Evolutionary conservation across 2,329 filamentous ascomycete genomes (phyloP).

Genomic region (Podosphaera xanthii): DNA sequence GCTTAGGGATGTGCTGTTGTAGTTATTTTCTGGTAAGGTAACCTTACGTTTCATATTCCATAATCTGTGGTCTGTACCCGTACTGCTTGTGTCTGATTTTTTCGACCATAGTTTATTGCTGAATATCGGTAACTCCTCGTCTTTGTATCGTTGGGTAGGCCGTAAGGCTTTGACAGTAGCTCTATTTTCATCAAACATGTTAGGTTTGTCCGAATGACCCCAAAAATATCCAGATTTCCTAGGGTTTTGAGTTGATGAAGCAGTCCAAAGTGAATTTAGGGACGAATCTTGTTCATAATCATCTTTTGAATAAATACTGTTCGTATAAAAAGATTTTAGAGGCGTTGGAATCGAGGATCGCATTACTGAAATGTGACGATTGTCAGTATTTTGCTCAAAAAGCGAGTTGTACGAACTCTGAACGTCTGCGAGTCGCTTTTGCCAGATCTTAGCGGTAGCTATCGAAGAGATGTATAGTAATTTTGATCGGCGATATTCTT

Average conservation of each 20-base stretch:
- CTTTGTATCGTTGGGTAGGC: constrained; percentile 8
- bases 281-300: no score
- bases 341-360: constrained; percentile 28
- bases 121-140: constrained; percentile 6
- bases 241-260: constrained; percentile 2
- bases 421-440: constrained; percentile 23
- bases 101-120: constrained; percentile 12
- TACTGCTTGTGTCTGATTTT: neutral
- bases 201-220: constrained; percentile 4
- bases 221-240: constrained; percentile 10
- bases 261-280: constrained; percentile 10
- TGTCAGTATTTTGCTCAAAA: constrained; percentile 20
- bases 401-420: constrained; percentile 21
- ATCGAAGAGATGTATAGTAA: constrained; percentile 16
- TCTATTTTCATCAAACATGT: constrained; percentile 3
- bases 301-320: no score
- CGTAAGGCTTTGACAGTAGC: constrained; percentile 14
- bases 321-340: constrained; percentile 18
- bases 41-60: no score
- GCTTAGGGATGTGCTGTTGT: no score
- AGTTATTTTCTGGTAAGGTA: no score
- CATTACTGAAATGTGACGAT: constrained; percentile 19
- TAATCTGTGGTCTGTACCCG: no score
- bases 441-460: constrained; percentile 20
- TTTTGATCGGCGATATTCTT: neutral